Percentiles rank a stretch among this genome's conserved stretches.
Conservation (phyloP, 2,329 filamentous ascomycete species). For the Aspergillus proliferans region DNA sequence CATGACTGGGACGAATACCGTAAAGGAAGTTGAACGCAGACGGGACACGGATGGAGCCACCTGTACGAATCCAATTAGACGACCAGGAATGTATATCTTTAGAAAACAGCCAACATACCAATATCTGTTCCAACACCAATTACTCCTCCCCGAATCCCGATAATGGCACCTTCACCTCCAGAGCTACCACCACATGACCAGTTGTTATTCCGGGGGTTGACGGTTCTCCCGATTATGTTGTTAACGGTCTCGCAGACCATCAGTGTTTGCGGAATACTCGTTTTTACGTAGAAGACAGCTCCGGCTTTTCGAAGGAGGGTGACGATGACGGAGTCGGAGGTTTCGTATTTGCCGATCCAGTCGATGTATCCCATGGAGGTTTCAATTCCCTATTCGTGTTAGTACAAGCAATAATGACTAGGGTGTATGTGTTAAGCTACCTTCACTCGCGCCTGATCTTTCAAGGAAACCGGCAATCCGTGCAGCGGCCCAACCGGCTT, state of each 20-base stretch:
- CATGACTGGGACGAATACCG: conserved; percentile 33
- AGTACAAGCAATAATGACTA: conserved; percentile 2
- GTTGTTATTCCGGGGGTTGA: conserved; percentile 16
- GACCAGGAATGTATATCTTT: background rate
- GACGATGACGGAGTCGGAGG: conserved; percentile 11
- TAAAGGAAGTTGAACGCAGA: conserved; percentile 38
- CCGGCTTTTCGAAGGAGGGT: conserved; percentile 15
- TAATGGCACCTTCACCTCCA: conserved; percentile 27
- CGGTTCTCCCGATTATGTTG: conserved; percentile 15
- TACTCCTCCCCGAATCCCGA: conserved; percentile 26
- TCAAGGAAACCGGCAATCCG: conserved; percentile 30
- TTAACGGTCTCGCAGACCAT: conserved; percentile 20
- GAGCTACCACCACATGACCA: conserved; percentile 17
- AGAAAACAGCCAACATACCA: conserved; percentile 6
- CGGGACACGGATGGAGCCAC: conserved; percentile 39
- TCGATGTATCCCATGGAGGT: conserved; percentile 15
- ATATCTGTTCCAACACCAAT: conserved; percentile 30
- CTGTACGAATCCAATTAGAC: conserved; percentile 8
- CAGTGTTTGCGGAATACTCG: conserved; percentile 23
- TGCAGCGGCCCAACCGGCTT: conserved; percentile 26
- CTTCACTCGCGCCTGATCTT: conserved; percentile 11
- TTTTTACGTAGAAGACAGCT: conserved; percentile 22
- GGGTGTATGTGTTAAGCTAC: conserved; percentile 2
- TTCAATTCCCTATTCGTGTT: conserved; percentile 5
- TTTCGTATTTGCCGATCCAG: conserved; percentile 6